Conservation (phyloP, 345 rosid species). For the Arabidopsis arenosa region DNA sequence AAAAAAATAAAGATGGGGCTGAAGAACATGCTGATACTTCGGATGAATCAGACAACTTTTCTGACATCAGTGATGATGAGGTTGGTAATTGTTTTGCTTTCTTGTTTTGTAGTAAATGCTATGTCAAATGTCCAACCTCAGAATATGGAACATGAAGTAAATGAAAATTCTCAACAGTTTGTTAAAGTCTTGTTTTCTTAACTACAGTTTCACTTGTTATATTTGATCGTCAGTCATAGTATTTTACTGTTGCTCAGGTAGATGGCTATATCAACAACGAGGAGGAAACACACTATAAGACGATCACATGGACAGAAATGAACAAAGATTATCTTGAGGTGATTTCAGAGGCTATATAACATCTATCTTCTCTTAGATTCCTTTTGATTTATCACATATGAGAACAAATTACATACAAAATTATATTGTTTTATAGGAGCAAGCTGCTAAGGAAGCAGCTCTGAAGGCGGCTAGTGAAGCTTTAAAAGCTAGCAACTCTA, state of each 20-base stretch:
- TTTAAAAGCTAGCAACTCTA: conserved; percentile 56
- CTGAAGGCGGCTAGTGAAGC: conserved; percentile 70
- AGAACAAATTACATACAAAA: not conserved
- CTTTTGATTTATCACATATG: conserved; percentile 16
- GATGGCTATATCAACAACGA: conserved; percentile 80
- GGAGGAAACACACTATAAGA: conserved; percentile 68
- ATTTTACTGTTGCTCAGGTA: conserved; percentile 53
- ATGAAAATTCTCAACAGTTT: not conserved
- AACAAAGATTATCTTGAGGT: conserved; percentile 91
- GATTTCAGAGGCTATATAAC: conserved; percentile 27
- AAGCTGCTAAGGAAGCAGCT: conserved; percentile 89
- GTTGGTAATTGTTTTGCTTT: conserved; percentile 46
- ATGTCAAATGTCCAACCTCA: conserved; percentile 2
- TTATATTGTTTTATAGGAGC: conserved; percentile 62
- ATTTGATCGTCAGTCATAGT: conserved; percentile 29
- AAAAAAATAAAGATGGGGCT: conserved; percentile 41
- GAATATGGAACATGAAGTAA: not conserved
- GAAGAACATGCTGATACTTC: conserved; percentile 45
- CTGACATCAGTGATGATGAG: conserved; percentile 88
- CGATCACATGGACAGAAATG: conserved; percentile 80
- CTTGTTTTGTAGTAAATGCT: conserved; percentile 21
- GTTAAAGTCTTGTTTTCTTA: not conserved
- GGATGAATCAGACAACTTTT: conserved; percentile 74
- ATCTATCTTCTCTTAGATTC: conserved; percentile 17
- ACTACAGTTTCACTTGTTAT: conserved; percentile 22